Evolutionary conservation across 345 rosid species (phyloP), one percentile per base, ranked within the genome.

Genomic region (Diplotaxis tenuifolia): DNA sequence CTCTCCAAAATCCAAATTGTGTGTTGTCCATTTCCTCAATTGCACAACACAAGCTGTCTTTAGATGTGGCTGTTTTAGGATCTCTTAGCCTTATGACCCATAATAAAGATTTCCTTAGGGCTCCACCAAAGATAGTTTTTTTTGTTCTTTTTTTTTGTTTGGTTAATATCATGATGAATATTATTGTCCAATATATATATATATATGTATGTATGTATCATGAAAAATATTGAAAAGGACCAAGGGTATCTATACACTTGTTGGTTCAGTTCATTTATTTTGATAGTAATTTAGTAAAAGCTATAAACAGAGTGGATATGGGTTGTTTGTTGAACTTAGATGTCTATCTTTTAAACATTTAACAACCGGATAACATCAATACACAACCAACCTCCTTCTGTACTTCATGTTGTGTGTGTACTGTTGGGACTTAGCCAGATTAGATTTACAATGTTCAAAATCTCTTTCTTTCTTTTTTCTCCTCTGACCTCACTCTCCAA

Each of bases 321-420:
- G 62, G 63, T 65, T 49, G 75, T 70, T 21, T 57, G 72, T n/a
- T 55, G 67, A 77, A 58, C 27, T 71, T 58, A 70, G 67, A 70
- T 34, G 40, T 57, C 47, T 68, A 61, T 64, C 72, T 59, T 76
- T 76, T 8, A 6, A 54, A 23, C 16, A 29, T 16, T 19, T 9
- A 63, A 76, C 68, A 65, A 71, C 72, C 71, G 80, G 80, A 77
- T 77, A 65, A 71, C 76, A 77, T 77, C 76, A 77, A 65, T 34
- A 50, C 80, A 65, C 80, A 70, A 71, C 80, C 80, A 70, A 71
- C 80, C 67, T 57, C 62, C 59, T 56, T 47, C 23, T 76, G 78
- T 71, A 34, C 67, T 65, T 50, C 75, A 65, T 70, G 70, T 62
- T 62, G 79, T 67, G 68, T 61, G 78, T 68, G 70, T 75, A 62